phyloP scores from a whole-genome alignment of 768 basidiomycete genomes.

The Podaxis pistillaris region DNA sequence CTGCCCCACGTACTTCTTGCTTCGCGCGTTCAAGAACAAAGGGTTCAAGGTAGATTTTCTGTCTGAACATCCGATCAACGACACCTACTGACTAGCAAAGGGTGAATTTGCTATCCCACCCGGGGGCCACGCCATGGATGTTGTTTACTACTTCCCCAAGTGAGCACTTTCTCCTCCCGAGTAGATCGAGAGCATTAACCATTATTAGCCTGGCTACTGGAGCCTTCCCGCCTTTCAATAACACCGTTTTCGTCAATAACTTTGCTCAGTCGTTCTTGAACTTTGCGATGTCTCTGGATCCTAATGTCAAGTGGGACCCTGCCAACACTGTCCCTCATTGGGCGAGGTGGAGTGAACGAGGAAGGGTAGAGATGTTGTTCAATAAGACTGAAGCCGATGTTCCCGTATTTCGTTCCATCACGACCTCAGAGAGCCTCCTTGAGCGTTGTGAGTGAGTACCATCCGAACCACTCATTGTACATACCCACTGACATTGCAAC shows the following conservation, averaged over 20 bases:
- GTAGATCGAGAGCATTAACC: background rate
- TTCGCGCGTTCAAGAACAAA: slow-evolving; percentile 27
- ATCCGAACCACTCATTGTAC: background rate
- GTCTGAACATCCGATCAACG: background rate
- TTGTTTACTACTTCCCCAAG: slow-evolving; percentile 37
- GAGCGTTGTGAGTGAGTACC: background rate
- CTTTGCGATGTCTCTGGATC: slow-evolving; percentile 31
- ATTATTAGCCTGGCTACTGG: background rate
- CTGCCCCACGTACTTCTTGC: slow-evolving; percentile 41
- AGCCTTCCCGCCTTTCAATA: slow-evolving; percentile 27
- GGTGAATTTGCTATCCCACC: slow-evolving; percentile 43
- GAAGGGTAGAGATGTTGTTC: slow-evolving; percentile 44
- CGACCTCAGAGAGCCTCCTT: background rate
- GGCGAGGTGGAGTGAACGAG: slow-evolving; percentile 25
- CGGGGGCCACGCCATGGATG: slow-evolving; percentile 34
- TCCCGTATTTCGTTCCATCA: slow-evolving; percentile 2
- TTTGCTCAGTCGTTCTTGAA: slow-evolving; percentile 38
- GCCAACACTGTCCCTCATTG: slow-evolving; percentile 35
- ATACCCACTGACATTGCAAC: background rate
- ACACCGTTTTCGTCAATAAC: slow-evolving; percentile 32
- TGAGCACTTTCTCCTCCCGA: background rate
- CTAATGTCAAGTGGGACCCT: slow-evolving; percentile 25
- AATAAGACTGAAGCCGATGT: slow-evolving; percentile 31
- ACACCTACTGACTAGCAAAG: slow-evolving; percentile 19
- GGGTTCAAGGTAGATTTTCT: slow-evolving; percentile 30